phyloP scores from a whole-genome alignment of 2,329 filamentous ascomycete species.

The Penicillium polonicum region DNA sequence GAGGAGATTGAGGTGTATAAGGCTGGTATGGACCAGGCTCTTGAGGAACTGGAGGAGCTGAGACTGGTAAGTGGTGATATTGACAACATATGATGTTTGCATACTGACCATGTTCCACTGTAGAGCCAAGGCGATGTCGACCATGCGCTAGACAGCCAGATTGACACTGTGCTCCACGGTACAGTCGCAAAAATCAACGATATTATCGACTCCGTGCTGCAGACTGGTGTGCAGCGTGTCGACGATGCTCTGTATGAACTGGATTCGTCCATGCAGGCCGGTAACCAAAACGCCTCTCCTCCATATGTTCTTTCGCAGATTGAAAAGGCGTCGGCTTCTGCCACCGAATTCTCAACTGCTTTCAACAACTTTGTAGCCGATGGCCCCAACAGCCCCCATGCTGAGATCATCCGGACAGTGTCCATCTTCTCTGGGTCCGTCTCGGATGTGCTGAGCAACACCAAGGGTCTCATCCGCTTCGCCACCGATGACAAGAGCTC shows the following conservation, averaged over 20 bases:
- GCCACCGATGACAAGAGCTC: slow-evolving; percentile 94
- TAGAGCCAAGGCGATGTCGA: slow-evolving; percentile 72
- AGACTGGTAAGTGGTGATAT: slow-evolving; percentile 51
- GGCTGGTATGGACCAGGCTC: slow-evolving; percentile 92
- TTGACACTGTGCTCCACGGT: slow-evolving; percentile 82
- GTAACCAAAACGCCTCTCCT: slow-evolving; percentile 95
- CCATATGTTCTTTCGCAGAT: slow-evolving; percentile 94
- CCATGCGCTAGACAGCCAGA: slow-evolving; percentile 79
- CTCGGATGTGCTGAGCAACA: slow-evolving; percentile 91
- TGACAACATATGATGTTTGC: background rate
- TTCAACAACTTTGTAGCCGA: slow-evolving; percentile 99
- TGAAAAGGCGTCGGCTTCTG: slow-evolving; percentile 89
- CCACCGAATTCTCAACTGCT: slow-evolving; percentile 94
- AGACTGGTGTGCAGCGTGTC: slow-evolving; percentile 87
- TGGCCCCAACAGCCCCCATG: slow-evolving; percentile 83
- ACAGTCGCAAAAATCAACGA: slow-evolving; percentile 93
- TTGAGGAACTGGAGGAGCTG: slow-evolving; percentile 88
- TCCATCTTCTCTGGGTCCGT: slow-evolving; percentile 87
- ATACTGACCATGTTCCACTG: background rate
- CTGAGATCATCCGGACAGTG: slow-evolving; percentile 89
- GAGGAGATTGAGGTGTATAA: slow-evolving; percentile 98
- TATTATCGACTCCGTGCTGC: slow-evolving; percentile 93
- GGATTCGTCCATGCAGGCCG: slow-evolving; percentile 96
- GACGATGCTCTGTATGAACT: slow-evolving; percentile 97
- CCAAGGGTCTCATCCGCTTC: slow-evolving; percentile 89